Evolutionary conservation across 2,329 filamentous ascomycete genomes (phyloP), one percentile per base, ranked within the genome.

Genomic region (Phyllosticta paracitricarpa): DNA sequence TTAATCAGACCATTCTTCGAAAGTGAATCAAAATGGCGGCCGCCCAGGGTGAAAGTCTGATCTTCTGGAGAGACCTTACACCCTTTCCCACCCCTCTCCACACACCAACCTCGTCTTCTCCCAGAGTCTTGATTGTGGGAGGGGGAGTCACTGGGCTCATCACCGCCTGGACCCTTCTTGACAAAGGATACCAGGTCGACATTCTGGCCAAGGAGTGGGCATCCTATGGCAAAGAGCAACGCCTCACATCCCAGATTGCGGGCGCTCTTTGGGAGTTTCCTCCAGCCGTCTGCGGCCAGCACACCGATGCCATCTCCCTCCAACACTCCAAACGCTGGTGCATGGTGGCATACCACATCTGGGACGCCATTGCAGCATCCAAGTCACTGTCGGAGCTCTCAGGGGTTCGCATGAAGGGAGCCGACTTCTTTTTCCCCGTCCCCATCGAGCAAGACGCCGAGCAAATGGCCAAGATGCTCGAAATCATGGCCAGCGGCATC

Each of bases 241-340:
- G 77, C 10, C 65, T 79, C 35, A 79, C 77, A 1, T 78, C 77
- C 0, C 77, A 79, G 64, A 76, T 79, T 58, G 76, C 77, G 1
- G 78, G 77, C 12, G 77, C 78, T 0, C 70, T 79, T 1, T 80
- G 77, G 78, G 77, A 80, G 63, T 77, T 70, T 58, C 76, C 77
- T 26, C 77, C 77, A 0, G 76, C 75, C 0, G 76, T 75, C 1
- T 80, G 78, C 63, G 78, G 77, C 3, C 70, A 72, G 33, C 75
- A 79, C 59, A 76, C 73, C 1, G 74, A 76, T 65, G 69, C 70
- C 53, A 74, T 75, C 54, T 76, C 72, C 0, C 67, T 77, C 17
- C 69, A 72, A 9, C 68, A 75, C 58, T 77, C 74, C 2, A 77
- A 76, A 65, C 66, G 67, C 40, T 78, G 76, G 75, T 72, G 70